phyloP scores from a whole-genome alignment of 306 rosid species.

The Carpinus fangiana region DNA sequence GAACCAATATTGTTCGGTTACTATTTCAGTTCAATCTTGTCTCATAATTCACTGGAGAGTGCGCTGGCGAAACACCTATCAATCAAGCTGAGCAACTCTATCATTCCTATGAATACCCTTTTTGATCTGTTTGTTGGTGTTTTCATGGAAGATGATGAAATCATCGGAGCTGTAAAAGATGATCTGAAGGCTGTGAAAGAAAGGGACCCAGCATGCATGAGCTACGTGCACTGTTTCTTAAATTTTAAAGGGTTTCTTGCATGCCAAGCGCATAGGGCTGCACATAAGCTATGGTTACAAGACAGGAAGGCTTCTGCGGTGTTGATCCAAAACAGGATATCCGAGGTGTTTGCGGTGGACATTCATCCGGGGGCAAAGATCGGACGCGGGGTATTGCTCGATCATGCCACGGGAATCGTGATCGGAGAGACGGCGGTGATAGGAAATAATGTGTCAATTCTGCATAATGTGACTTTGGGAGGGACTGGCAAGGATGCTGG shows the following conservation, averaged over 20 bases:
- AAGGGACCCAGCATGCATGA: slow-evolving; percentile 33
- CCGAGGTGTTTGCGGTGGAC: slow-evolving; percentile 25
- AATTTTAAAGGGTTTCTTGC: slow-evolving; percentile 36
- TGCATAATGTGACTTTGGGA: slow-evolving; percentile 26
- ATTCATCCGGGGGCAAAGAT: slow-evolving; percentile 23
- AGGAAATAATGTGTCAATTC: slow-evolving; percentile 20
- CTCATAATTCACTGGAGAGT: slow-evolving; percentile 24
- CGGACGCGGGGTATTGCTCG: slow-evolving; percentile 23
- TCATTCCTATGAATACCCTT: slow-evolving; percentile 6
- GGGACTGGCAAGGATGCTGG: slow-evolving; percentile 24
- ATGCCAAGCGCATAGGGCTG: slow-evolving; percentile 33
- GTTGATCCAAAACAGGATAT: slow-evolving; percentile 33
- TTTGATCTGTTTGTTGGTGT: slow-evolving; percentile 8
- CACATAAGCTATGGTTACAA: slow-evolving; percentile 32
- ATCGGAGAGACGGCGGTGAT: slow-evolving; percentile 22
- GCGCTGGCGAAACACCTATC: slow-evolving; percentile 22
- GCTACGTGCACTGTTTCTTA: slow-evolving; percentile 21
- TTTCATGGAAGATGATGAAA: slow-evolving; percentile 4
- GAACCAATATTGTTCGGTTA: not conserved
- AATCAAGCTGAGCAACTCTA: slow-evolving; percentile 14
- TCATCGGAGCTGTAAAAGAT: slow-evolving; percentile 10
- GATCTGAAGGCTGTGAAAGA: slow-evolving; percentile 29
- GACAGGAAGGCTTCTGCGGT: slow-evolving; percentile 10
- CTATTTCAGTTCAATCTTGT: not conserved
- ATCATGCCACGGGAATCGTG: slow-evolving; percentile 27